Base-by-base conservation (phyloP, 768 basidiomycete species). In the Macrolepiota dolichaula region DNA sequence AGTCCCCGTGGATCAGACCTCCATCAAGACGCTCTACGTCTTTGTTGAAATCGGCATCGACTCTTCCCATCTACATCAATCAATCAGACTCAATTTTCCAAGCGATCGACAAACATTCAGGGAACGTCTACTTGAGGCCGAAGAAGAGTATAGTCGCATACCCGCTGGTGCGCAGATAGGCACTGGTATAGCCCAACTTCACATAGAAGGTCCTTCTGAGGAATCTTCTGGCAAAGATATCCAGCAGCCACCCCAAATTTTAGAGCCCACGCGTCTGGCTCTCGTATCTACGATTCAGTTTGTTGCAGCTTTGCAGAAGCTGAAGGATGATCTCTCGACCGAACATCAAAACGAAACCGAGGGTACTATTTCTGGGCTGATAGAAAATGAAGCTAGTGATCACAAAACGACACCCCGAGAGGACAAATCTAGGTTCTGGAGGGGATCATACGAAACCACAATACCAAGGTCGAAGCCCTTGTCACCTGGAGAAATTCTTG, bases 201-300 rank as follows among this genome's bases (percentile, higher is more conserved):
- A 82, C 50, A 89, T 96, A 62, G 85, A 87, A 62, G 85, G 78
- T 1, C 64, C 67, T 6, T 40, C 55, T 4, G 62, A 61, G 11
- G 63, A 49, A 9, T 60, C 55, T 25, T 40, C 35, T 22, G 19
- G 32, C 17, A 47, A 1, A 1, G 53, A 29, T 55, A 58, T 11
- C 38, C 63, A 7, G 36, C 51, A 36, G 64, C 56, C 47, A 7
- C 38, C 55, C 4, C 19, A 46, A 47, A n/a, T 63, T 25, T 60
- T 64, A 46, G 69, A 73, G 49, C 77, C 75, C 4, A 97, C 94
- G 17, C 83, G 89, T 63, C 75, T 98, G 17, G 96, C 96, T 0
- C 75, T 98, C 27, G 97, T 99, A 0, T 98, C 96, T 0, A 99
- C 97, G 0, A 98, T 99, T 35, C 97, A 99, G 71, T 99, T 99